Evolutionary conservation across 768 basidiomycete species (phyloP), one percentile per base, ranked within the genome.

Genomic region (Sporobolomyces phaffii): DNA sequence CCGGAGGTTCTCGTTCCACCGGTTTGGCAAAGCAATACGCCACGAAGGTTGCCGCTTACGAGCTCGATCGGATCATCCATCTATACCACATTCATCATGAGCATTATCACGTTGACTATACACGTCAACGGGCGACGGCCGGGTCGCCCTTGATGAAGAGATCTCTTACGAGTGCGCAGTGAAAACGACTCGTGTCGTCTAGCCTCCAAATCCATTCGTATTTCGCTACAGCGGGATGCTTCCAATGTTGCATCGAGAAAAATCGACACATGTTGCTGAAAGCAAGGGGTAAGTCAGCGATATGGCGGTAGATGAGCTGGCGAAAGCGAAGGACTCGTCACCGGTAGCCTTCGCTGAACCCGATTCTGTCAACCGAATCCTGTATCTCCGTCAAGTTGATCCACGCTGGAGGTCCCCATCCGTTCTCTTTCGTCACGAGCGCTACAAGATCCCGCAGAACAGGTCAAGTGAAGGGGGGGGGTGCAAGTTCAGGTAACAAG

Each of bases 221-320:
- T 2, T 15, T 13, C 8, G 1, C 11, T 5, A 64, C 47, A 3
- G 48, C 28, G 0, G 62, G 62, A n/a, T 64, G 62, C 13, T 34
- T 4, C 13, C 31, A 40, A 47, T 64, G 47, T 11, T 22, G 41
- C 47, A 40, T 41, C 22, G 54, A 31, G 48, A 57, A 64, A 54
- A 64, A 64, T 28, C 54, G 53, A 36, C 62, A 64, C 62, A 64
- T 64, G 24, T 64, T 64, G 24, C 59, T 60, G 59, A 4, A 14
- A 5, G 43, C n/a, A n/a, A n/a, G n/a, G n/a, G n/a, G n/a, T n/a
- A n/a, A 33, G 24, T 11, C 20, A n/a, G 3, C 15, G 5, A 9
- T 18, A 1, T 5, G 24, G 33, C 14, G 8, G 4, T 5, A 47
- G 49, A 18, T n/a, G 24, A 38, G 34, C 7, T 3, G 6, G 34